These are phyloP conservation scores for Podaxis sp. DNA, from an alignment of 768 basidiomycete species.

Conservation along the genomic window DNA sequence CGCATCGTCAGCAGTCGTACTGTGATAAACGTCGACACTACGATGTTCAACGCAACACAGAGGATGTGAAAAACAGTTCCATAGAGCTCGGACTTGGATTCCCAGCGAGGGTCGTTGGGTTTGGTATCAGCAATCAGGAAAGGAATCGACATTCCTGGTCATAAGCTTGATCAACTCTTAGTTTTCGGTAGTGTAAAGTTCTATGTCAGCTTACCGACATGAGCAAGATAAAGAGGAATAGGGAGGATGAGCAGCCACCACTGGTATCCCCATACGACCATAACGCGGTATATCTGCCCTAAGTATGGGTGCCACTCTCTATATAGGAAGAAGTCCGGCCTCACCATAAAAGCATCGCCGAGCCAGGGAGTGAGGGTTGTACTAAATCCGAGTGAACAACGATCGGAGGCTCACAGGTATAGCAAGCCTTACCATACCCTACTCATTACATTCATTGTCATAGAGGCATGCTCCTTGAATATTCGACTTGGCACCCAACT, in stretches of 20 bases:
- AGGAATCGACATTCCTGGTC: constrained; percentile 32
- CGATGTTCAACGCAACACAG: constrained; percentile 29
- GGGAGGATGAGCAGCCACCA: constrained; percentile 28
- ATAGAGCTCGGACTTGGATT: constrained; percentile 15
- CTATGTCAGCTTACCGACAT: constrained; percentile 26
- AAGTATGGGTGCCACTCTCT: background rate
- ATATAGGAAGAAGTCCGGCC: background rate
- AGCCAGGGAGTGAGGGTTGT: constrained; percentile 31
- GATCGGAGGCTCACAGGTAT: background rate
- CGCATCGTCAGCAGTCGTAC: constrained; percentile 32
- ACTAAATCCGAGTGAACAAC: constrained; percentile 17
- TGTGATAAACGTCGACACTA: constrained; percentile 27
- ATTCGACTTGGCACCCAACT: constrained; percentile 18
- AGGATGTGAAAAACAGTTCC: constrained; percentile 27
- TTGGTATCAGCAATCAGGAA: constrained; percentile 26
- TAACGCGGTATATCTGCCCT: constrained; percentile 31
- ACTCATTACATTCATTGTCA: constrained; percentile 29
- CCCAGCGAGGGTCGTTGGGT: constrained; percentile 17
- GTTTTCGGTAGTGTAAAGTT: background rate
- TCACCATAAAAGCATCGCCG: constrained; percentile 35
- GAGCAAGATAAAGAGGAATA: constrained; percentile 28
- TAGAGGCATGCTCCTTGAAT: constrained; percentile 16
- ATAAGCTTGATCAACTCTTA: background rate
- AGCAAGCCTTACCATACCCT: constrained; percentile 26
- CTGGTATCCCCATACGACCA: constrained; percentile 33